Base-by-base conservation (phyloP, 1,139 yeast genomes). In the Yamadazyma atlantica region DNA sequence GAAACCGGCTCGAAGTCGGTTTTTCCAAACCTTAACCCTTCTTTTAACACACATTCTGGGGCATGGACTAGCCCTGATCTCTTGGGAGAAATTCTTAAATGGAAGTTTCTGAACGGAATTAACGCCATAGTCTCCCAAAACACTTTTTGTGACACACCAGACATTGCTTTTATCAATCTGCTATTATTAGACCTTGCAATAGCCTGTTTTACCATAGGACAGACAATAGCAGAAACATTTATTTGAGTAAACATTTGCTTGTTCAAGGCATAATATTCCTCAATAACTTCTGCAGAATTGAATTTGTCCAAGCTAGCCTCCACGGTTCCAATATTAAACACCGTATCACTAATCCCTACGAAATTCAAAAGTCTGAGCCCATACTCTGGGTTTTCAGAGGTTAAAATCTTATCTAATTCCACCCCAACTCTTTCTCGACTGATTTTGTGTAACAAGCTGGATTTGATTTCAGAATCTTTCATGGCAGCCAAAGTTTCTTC, bases 341-440 rank as follows among this genome's bases (percentile, higher is more conserved):
- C 76, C n/a, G 78, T 69, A 26, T 74, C 69, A 29, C 74, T 77
- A 30, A 88, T 67, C 1, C 71, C 69, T 10, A 80, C 75, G 33
- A 70, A 64, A 32, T 74, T 74, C 28, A 90, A 69, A 40, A 85
- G 59, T 15, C 69, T 62, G 35, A 89, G 62, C 0, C 94, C 96
- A 44, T 78, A 73, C 0, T 72, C 64, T 0, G 95, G 87, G 47
- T 82, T 72, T 4, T 58, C 53, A 17, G 94, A 79, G n/a, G 63
- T 61, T 29, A 90, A 64, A 29, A 84, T 84, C 59, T 94, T 94
- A 35, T 74, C 80, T 36, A 90, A 60, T 53, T 94, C 99, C 11
- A 79, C 81, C 3, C 97, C 97, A 11, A 94, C 82, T 48, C 99
- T 73, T 59, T 92, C 98, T 38, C 94, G 72, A 43, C 96, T 85